Base-by-base conservation (phyloP, 306 rosid genomes). In the Calophaca sinica region DNA sequence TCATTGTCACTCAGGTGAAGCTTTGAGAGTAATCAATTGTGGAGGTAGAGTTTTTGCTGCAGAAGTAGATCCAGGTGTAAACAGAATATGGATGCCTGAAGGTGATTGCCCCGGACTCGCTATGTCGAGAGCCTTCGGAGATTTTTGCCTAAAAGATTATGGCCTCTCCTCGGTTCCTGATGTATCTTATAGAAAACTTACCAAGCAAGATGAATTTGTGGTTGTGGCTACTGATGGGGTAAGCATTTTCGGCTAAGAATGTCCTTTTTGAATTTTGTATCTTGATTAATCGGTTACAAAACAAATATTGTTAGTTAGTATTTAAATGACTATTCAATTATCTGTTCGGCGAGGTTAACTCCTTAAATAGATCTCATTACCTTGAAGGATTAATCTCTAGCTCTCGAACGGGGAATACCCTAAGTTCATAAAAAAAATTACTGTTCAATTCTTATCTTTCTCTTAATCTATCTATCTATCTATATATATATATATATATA, bases 141-240 rank as follows among this genome's bases (percentile, higher is more conserved):
- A 94, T 74, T 92, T 94, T 77, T 94, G 97, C 82, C 86, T 92
- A 13, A 92, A 94, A 83, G 87, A 87, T 53, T 81, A 77, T 67
- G 99, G 99, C 61, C 88, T 94, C 42, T 82, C 81, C 70, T 82
- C 97, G 57, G 74, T 26, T 29, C 99, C 99, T 11, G 90, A 87
- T 5, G 55, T 92, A 9, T 81, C 70, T 61, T 84, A 84, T 35
- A 84, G 96, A 82, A 87, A 70, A 33, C 75, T 92, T 45, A 86
- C 91, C 7, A 48, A 72, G 51, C 62, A 76, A 8, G 99, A 92
- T 68, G 84, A 91, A n/a, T 90, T 92, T 77, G 87, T 94, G 39
- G 86, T 90, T 78, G 45, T 94, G 85, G 99, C 97, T 9, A 77
- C 89, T 62, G 99, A 94, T 78, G 99, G 99, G 87, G 96, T 92